These are phyloP conservation scores for Atalantia buxifolia DNA, from an alignment of 345 rosid genomes.

Conservation along the genomic window DNA sequence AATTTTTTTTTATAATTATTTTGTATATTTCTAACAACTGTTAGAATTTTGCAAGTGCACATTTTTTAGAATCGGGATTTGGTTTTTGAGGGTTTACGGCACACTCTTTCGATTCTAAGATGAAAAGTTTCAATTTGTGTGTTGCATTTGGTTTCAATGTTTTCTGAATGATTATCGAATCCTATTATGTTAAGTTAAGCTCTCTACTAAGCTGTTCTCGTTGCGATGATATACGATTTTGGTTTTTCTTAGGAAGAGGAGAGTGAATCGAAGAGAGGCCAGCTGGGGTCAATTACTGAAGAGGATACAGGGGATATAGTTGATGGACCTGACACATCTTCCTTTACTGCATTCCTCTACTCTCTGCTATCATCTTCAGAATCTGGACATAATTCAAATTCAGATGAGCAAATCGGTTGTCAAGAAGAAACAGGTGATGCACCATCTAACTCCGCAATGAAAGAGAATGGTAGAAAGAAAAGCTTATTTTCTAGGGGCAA, in stretches of 20 bases:
- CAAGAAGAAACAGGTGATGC: constrained; percentile 38
- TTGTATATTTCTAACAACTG: not conserved
- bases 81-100: not conserved
- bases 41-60: not conserved
- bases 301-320: constrained; percentile 39
- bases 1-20: not conserved
- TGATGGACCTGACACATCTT: constrained; percentile 92
- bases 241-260: constrained; percentile 43
- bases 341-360: constrained; percentile 85
- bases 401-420: constrained; percentile 38
- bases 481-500: constrained; percentile 71
- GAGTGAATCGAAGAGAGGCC: constrained; percentile 45
- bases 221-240: not conserved
- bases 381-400: constrained; percentile 32
- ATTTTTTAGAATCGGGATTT: not conserved
- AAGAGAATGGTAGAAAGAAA: constrained; percentile 54
- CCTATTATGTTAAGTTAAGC: not conserved
- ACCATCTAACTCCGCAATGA: constrained; percentile 36
- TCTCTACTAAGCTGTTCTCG: not conserved
- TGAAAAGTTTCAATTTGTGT: not conserved
- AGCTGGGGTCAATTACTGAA: constrained; percentile 40
- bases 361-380: constrained; percentile 72
- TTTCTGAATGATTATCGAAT: not conserved
- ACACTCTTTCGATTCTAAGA: not conserved
- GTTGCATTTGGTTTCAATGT: not conserved